Base-by-base conservation (phyloP, 129 eudicot species). In the Flaveria trinervia region DNA sequence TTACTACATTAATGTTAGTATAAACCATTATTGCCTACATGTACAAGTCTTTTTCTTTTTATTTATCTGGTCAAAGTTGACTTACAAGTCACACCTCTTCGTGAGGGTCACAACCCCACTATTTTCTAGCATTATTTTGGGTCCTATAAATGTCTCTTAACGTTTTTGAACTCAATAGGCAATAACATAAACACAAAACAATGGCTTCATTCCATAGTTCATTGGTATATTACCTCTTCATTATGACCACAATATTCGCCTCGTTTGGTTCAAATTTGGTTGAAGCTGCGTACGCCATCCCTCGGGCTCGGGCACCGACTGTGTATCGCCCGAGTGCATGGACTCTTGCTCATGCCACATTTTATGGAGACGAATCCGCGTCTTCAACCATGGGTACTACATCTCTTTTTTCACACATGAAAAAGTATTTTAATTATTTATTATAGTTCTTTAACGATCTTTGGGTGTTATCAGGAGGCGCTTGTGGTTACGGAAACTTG, bases 401-500 rank as follows among this genome's bases (percentile, higher is more conserved):
- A 25, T 7, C 49, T 44, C 5, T 48, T 48, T 48, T 12, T 13
- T 48, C 12, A 48, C 54, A 48, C 17, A 13, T 3, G 5, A 30
- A 48, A 12, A 11, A 48, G 13, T 20, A 11, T 39, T 18, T 16
- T 49, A 1, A 7, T 12, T 48, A 48, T 14, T 13, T 68, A 14
- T 20, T 8, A 13, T 76, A 20, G 9, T 67, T 48, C 1, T 48
- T 48, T 54, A 54, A 54, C 46, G 4, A 30, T 39, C 4, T 41
- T n/a, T 8, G 60, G 23, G n/a, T 52, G 7, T 30, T 10, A 56
- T 78, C 82, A 92, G 98, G 96, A 46, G 98, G 98, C 64, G 98
- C 98, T 20, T 92, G 98, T 61, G 98, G 98, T 3, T 93, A 90
- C 15, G 98, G 95, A 49, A 90, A 93, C 80, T 44, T 88, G 78